Evolutionary conservation across 257 asterid species (phyloP), one percentile per base, ranked within the genome.

Genomic region (Fraxinus americana): DNA sequence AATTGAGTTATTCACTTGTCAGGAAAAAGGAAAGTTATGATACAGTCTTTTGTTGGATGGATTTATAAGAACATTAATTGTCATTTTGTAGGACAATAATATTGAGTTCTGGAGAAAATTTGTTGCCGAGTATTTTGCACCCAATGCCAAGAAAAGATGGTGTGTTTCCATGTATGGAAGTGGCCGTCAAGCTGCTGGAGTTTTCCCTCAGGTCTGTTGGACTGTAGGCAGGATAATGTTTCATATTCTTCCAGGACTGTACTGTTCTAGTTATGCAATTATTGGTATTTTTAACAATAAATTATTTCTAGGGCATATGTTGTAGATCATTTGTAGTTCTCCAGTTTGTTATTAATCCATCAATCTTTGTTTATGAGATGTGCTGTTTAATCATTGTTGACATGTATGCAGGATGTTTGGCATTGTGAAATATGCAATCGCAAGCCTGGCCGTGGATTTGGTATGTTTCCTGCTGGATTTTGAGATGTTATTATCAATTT

Each of bases 361-460:
- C 65, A n/a, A 54, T 54, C n/a, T 54, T 0, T 54, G 65, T 54
- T 54, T 54, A n/a, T 54, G 65, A 27, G 12, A 54, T 48, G 7
- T 48, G 57, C 57, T 54, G 65, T 54, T 19, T 17, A 17, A 61
- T 71, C 73, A 61, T 21, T 76, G 27, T 68, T 25, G 63, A 52
- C 75, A 43, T 76, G 67, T 57, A 36, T 89, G 92, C 89, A 95
- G 99, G 99, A 92, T 86, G 94, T 87, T 77, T 95, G 99, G 99
- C 99, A 95, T 63, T 95, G 99, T 80, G 97, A 93, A 83, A 95
- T 95, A 80, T 95, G 99, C 93, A 95, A 90, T 72, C 91, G 97
- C 59, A 95, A 89, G 89, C 99, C 99, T 68, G 98, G 99, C 57
- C 99, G 98, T 79, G 99, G 99, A 83, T 95, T 95, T 81, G 99